Base-by-base conservation (phyloP, 2,329 filamentous ascomycete genomes). In the Sodiomyces alkalinus region DNA sequence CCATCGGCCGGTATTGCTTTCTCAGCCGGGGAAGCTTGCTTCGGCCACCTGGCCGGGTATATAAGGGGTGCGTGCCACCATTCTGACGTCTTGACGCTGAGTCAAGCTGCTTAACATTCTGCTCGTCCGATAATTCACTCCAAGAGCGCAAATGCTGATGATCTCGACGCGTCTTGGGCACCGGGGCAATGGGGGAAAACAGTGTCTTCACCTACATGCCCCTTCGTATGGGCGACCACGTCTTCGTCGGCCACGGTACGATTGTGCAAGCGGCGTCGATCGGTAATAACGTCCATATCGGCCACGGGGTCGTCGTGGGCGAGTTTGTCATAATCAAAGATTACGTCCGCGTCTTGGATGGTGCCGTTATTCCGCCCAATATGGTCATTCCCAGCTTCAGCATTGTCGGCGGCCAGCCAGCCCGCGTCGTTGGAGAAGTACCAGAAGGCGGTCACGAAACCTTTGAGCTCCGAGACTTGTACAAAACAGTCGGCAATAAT, bases 381-480 rank as follows among this genome's bases (percentile, higher is more conserved):
- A 92, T 92, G 75, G 82, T 96, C 15, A 79, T 96, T 31, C 85
- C 87, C 2, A 86, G 83, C 46, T 92, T 90, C 49, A 86, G 77
- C 31, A 71, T 96, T 31, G 85, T 98, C n/a, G 87, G 77, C 0
- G 85, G 85, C 0, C 62, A 70, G 45, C 85, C 85, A 1, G 85
- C 76, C 0, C 63, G 78, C 31, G 77, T 92, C 26, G 67, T 92
- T 4, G 83, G 80, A 2, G 83, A 92, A 55, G 66, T 92, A 3
- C 72, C 74, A 0, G 78, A 83, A 46, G 79, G 80, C 2, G 70
- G 64, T 0, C 59, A 69, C 29, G 71, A 77, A 28, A 63, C 64
- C 5, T 74, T 77, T 46, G 71, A 76, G 56, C 52, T 75, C 39
- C 56, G 71, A 25, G 71, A 75, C 31, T 48, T 74, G 27, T 77